Base-by-base conservation (phyloP, 441 rosid species). In the Syzygium syzygioides region DNA sequence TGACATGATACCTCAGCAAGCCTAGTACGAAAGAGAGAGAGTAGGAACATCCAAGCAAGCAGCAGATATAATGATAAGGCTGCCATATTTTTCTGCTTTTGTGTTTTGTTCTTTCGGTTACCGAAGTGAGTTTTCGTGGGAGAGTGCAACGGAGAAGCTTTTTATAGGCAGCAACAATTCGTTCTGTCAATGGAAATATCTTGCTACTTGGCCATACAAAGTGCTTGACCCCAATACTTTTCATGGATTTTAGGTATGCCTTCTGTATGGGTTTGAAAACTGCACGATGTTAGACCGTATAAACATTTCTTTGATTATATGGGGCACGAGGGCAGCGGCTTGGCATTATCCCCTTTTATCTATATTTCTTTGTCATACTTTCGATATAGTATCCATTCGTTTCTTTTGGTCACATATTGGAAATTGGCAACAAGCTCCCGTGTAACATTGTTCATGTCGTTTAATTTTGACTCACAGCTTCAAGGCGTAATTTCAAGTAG, bases 1-100 rank as follows among this genome's bases (percentile, higher is more conserved):
- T 86, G 91, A 86, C 91, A 92, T 2, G 10, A 76, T 7, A 85
- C 85, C 8, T 66, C 28, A 68, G 80, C 80, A 34, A 68, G 37
- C 50, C 26, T 10, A 68, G 86, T 25, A 6, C 1, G 18, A 15
- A 23, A 87, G 79, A 34, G 25, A 66, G 76, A 55, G 6, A 86
- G 53, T 26, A 15, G 25, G 79, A 34, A 32, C 2, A 68, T 34
- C 79, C 26, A 68, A 68, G 79, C 19, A 68, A 68, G 26, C 15
- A 34, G 50, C 50, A 68, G 4, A 68, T 68, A 37, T 10, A 20
- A 68, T 34, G 50, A 37, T 68, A 37, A 68, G 50, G 80, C 8
- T 20, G 50, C 80, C 50, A 68, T 68, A 14, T 19, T 68, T 34
- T 68, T 68, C 50, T 34, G 2, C 80, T 32, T 32, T 32, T 66